Evolutionary conservation across 169 alveolate genomes (phyloP).

Genomic region (Eimeria praecox): DNA sequence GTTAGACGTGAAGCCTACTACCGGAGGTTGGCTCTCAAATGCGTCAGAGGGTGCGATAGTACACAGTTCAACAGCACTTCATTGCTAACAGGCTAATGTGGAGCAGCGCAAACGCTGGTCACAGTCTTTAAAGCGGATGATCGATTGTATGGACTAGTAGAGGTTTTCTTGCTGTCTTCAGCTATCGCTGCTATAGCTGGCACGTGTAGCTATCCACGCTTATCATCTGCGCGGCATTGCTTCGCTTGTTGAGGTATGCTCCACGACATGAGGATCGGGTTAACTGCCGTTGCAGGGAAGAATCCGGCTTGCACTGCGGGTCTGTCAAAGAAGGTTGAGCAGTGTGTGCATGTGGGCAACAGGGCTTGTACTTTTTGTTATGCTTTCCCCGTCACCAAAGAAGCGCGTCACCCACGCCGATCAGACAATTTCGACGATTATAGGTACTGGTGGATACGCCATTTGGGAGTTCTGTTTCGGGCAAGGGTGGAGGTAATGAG

Average conservation of each 20-base stretch:
- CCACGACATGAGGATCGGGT: neutral
- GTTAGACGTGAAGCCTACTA: neutral
- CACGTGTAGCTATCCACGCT: neutral
- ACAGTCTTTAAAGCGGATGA: neutral
- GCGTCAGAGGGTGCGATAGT: neutral
- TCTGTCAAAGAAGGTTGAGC: neutral
- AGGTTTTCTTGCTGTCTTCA: neutral
- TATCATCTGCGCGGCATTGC: neutral
- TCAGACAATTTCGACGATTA: neutral
- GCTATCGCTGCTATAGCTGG: neutral
- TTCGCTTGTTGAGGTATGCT: neutral
- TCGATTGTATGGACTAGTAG: neutral
- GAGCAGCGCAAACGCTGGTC: neutral
- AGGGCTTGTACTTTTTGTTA: neutral
- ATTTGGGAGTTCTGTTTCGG: neutral
- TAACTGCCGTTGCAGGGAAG: neutral
- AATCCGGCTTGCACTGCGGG: neutral
- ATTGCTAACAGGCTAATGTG: neutral
- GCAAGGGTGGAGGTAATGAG: neutral
- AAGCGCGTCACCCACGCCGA: neutral
- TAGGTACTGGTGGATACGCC: neutral
- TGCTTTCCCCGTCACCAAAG: neutral
- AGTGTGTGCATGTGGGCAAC: neutral
- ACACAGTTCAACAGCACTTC: neutral
- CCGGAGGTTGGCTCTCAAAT: neutral